Conservation (phyloP, 495 filamentous ascomycete species). For the Penicillium herquei region DNA sequence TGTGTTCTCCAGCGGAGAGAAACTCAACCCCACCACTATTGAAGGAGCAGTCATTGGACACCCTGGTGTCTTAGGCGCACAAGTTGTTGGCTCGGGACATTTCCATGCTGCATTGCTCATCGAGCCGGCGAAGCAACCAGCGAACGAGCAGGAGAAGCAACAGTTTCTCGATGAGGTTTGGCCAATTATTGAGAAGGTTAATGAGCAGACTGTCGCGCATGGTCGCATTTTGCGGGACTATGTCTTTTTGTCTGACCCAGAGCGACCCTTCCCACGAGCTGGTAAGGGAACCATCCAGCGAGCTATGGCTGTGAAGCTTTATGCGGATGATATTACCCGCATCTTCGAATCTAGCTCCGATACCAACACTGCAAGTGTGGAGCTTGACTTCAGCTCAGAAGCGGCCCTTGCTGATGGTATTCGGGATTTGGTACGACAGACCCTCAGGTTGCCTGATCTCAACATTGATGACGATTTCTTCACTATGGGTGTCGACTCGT, state of each 20-base stretch:
- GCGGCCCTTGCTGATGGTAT: slow-evolving; percentile 9
- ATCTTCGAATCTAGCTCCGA: slow-evolving; percentile 34
- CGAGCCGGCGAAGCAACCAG: slow-evolving; percentile 32
- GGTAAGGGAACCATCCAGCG: slow-evolving; percentile 58
- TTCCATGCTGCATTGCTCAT: slow-evolving; percentile 55
- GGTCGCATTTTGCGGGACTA: slow-evolving; percentile 32
- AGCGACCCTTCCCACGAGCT: slow-evolving; percentile 51
- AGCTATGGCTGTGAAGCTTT: slow-evolving; percentile 43
- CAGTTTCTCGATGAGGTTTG: slow-evolving; percentile 35
- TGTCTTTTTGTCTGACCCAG: slow-evolving; percentile 35
- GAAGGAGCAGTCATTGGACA: slow-evolving; percentile 47
- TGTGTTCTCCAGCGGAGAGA: slow-evolving; percentile 64
- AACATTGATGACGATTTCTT: slow-evolving; percentile 54
- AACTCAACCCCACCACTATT: slow-evolving; percentile 56
- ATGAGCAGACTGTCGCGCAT: slow-evolving; percentile 36
- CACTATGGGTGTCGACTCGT: slow-evolving; percentile 51
- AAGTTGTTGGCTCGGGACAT: slow-evolving; percentile 49
- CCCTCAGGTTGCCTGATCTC: slow-evolving; percentile 20
- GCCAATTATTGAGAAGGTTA: slow-evolving; percentile 47
- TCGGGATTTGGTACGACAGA: slow-evolving; percentile 1
- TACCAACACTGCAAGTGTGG: not conserved
- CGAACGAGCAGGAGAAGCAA: not conserved
- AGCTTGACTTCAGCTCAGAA: slow-evolving; percentile 4
- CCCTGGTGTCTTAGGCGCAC: slow-evolving; percentile 42
- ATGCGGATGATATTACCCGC: slow-evolving; percentile 51